These are phyloP conservation scores for Hypomyces perniciosus DNA, from an alignment of 2,329 filamentous ascomycete genomes.

Conservation along the genomic window DNA sequence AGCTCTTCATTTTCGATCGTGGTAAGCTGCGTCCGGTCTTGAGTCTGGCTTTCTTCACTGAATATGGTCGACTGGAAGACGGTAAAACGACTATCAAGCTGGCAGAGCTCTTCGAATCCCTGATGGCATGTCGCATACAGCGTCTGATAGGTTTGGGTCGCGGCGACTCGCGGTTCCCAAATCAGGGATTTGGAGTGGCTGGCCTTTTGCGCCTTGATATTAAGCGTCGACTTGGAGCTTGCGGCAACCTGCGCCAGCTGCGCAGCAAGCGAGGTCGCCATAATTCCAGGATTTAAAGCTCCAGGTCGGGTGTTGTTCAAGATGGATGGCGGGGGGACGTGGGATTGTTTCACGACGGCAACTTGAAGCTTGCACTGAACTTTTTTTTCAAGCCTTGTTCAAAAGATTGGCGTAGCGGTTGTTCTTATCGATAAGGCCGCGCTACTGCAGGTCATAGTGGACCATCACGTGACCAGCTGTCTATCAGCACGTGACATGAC, in stretches of 20 bases:
- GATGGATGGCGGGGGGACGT: constrained; percentile 14
- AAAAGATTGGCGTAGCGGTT: constrained; percentile 16
- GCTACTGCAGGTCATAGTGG: neutral
- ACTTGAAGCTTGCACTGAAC: constrained; percentile 23
- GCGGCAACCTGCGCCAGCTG: constrained; percentile 91
- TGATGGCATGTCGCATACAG: constrained; percentile 82
- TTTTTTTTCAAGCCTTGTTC: constrained; percentile 22
- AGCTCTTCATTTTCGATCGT: constrained; percentile 75
- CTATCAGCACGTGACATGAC: no score
- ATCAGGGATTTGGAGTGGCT: constrained; percentile 92
- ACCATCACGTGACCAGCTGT: neutral
- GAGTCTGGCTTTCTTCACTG: constrained; percentile 84
- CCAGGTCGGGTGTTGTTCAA: constrained; percentile 3
- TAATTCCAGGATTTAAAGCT: constrained; percentile 33
- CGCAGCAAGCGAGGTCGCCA: constrained; percentile 82
- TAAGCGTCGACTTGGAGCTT: constrained; percentile 82
- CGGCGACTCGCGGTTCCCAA: constrained; percentile 79
- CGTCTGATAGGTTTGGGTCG: constrained; percentile 82
- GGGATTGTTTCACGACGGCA: constrained; percentile 16
- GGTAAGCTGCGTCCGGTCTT: constrained; percentile 83
- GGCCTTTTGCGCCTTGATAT: constrained; percentile 87
- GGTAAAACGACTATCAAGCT: constrained; percentile 72
- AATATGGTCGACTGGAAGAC: constrained; percentile 75
- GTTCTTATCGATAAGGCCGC: constrained; percentile 29
- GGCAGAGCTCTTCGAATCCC: constrained; percentile 86